Evolutionary conservation across 345 rosid species (phyloP), one percentile per base, ranked within the genome.

Genomic region (Lumnitzera racemosa): DNA sequence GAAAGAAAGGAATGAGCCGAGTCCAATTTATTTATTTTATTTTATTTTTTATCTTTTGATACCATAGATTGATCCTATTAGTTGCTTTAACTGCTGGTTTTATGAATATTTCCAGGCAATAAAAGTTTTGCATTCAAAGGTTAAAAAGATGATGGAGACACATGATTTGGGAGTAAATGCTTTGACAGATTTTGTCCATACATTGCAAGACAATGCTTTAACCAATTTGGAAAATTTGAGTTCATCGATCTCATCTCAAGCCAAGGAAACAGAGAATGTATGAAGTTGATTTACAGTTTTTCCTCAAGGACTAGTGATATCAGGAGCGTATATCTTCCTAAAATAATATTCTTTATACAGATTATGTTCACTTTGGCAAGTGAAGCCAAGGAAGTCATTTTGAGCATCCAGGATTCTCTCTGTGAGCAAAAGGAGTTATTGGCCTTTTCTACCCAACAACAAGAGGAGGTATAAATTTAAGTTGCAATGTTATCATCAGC

Each of bases 351-450:
- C 12, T 67, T 55, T 69, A 58, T 53, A 53, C 74, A 92, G 98
- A 77, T 82, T 74, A 83, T 92, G 48, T 69, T n/a, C 47, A 64
- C 58, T 53, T 73, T 80, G 55, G 79, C 65, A 51, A 43, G 24
- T 29, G 96, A 87, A 59, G 96, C 91, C 59, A 65, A 74, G 55
- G 80, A 68, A 69, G 82, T 83, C 65, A 61, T 80, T 46, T 53
- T 67, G 46, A 84, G 77, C 62, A 78, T 87, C 49, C 74, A 77
- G 64, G 66, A 73, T 61, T 81, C 81, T 65, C 89, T 92, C 24
- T 55, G 56, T 49, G 94, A 78, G 51, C 98, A 89, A 63, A 82
- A 80, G 62, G 75, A 85, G 56, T 61, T 85, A 36, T 46, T 87
- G 64, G 80, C 74, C 59, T 76, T 82, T 54, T 77, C 89, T 46